Evolutionary conservation across 208 protist species (phyloP).

Genomic region (Phytomonas serpens): DNA sequence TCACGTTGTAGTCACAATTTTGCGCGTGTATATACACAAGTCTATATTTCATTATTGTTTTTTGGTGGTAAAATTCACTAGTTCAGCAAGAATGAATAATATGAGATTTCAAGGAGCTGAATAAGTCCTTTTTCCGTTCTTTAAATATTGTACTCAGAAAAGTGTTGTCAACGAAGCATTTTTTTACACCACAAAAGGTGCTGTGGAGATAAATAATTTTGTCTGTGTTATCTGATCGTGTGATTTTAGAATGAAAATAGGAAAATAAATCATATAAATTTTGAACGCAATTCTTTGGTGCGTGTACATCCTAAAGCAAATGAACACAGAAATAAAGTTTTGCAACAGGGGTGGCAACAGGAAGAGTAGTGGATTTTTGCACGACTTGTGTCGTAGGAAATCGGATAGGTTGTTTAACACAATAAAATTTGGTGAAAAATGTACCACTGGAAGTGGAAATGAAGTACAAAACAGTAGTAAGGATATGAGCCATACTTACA

Average conservation of each 20-base stretch:
- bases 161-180: background rate
- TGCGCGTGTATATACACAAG: background rate
- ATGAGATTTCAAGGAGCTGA: background rate
- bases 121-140: background rate
- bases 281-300: background rate
- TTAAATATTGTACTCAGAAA: background rate
- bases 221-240: background rate
- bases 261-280: background rate
- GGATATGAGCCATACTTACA: background rate
- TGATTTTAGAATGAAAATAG: background rate
- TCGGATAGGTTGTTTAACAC: background rate
- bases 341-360: background rate
- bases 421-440: background rate
- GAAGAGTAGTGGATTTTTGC: background rate
- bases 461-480: background rate
- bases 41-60: background rate
- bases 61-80: background rate
- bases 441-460: background rate
- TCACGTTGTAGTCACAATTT: background rate
- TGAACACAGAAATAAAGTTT: background rate
- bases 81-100: background rate
- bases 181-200: background rate
- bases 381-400: background rate
- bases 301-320: background rate
- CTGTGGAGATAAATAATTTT: background rate